phyloP scores from a whole-genome alignment of 768 basidiomycete species.

The Rhodotorula kratochvilovae region DNA sequence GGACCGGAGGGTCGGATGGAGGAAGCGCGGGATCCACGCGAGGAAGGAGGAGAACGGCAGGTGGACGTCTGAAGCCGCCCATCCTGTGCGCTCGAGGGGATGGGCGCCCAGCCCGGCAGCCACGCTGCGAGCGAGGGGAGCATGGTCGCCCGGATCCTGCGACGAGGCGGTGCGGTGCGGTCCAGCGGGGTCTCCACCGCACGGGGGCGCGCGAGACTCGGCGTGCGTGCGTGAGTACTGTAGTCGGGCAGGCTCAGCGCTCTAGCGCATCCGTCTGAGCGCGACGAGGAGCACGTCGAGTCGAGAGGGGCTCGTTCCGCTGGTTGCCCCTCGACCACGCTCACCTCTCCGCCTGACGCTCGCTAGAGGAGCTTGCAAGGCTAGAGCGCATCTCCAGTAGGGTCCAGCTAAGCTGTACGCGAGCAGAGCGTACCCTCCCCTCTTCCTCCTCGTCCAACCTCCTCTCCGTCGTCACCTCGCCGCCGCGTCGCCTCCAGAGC shows the following conservation, averaged over 20 bases:
- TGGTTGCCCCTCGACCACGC: no score
- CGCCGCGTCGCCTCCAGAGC: not conserved
- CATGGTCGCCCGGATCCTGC: not conserved
- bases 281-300: no score
- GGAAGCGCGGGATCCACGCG: slow-evolving; percentile 28
- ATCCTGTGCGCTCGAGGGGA: not conserved
- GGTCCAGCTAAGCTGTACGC: no score
- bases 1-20: slow-evolving; percentile 43
- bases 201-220: not conserved
- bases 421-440: no score
- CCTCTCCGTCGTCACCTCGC: not conserved
- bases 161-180: not conserved
- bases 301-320: no score
- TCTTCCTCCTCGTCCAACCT: not conserved
- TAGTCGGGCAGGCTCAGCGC: no score
- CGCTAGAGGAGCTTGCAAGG: no score
- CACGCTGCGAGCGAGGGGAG: not conserved
- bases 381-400: no score
- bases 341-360: no score
- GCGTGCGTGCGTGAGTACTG: no score
- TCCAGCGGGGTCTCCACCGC: no score
- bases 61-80: not conserved
- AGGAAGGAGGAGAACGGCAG: slow-evolving; percentile 31
- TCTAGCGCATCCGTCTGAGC: no score
- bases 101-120: not conserved